Evolutionary conservation across 129 eudicot species (phyloP).

Genomic region (Solidago caesia): DNA sequence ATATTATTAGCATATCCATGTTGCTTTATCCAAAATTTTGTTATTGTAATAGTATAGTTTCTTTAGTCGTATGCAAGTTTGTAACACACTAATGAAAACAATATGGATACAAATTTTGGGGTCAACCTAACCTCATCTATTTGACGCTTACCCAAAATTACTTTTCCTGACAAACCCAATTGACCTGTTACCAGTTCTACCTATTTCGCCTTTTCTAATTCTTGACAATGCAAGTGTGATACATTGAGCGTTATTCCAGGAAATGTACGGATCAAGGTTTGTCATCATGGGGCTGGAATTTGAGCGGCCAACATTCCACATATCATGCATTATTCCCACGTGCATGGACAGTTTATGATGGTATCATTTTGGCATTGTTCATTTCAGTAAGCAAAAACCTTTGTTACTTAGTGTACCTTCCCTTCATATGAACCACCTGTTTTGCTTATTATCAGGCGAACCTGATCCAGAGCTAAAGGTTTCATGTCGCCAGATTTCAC

Average conservation of each 20-base stretch:
- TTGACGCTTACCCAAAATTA: too few relatives aligned
- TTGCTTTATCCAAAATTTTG: too few relatives aligned
- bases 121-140: too few relatives aligned
- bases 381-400: background rate
- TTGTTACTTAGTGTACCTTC: background rate
- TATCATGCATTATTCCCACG: constrained; percentile 96
- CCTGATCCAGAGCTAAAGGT: constrained; percentile 95
- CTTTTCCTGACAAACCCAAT: too few relatives aligned
- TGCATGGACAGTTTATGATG: constrained; percentile 98
- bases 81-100: too few relatives aligned
- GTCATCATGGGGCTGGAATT: constrained; percentile 99
- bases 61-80: too few relatives aligned
- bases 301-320: constrained; percentile 91
- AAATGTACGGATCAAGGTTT: constrained; percentile 85
- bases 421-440: background rate
- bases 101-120: too few relatives aligned
- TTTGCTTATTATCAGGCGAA: constrained; percentile 55
- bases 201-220: too few relatives aligned
- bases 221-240: constrained; percentile 3
- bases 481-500: constrained; percentile 96
- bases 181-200: too few relatives aligned
- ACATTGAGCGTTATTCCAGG: constrained; percentile 30
- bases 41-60: too few relatives aligned
- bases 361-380: constrained; percentile 36
- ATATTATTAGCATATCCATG: background rate